Evolutionary conservation across 495 filamentous ascomycete genomes (phyloP).

Genomic region (Hyaloscypha hepaticicola): DNA sequence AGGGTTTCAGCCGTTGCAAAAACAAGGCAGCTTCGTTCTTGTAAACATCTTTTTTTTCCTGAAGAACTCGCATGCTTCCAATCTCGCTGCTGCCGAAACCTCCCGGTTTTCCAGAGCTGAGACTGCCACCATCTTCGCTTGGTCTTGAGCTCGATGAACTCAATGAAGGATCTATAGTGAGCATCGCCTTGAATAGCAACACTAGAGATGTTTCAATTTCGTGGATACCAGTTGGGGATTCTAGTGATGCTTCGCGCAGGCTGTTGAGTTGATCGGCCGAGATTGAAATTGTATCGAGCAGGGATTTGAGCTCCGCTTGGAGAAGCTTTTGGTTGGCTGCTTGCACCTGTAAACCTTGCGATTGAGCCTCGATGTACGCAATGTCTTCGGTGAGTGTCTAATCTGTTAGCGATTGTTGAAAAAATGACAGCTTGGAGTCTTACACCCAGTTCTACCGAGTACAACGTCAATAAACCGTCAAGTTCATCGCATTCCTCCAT

Average conservation of each 20-base stretch:
- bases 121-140: slow-evolving; percentile 42
- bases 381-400: slow-evolving; percentile 94
- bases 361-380: slow-evolving; percentile 94
- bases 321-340: slow-evolving; percentile 95
- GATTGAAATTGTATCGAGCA: slow-evolving; percentile 86
- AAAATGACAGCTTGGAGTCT: slow-evolving; percentile 36
- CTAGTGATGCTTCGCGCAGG: slow-evolving; percentile 71
- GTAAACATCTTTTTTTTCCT: slow-evolving; percentile 90
- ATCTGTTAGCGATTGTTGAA: slow-evolving; percentile 37
- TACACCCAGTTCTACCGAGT: slow-evolving; percentile 90
- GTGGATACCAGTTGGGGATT: slow-evolving; percentile 64
- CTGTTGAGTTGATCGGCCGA: slow-evolving; percentile 69
- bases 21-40: slow-evolving; percentile 67
- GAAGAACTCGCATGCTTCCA: slow-evolving; percentile 86
- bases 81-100: slow-evolving; percentile 76
- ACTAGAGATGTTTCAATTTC: slow-evolving; percentile 74
- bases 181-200: slow-evolving; percentile 90
- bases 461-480: slow-evolving; percentile 88
- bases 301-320: slow-evolving; percentile 76
- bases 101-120: slow-evolving; percentile 43
- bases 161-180: slow-evolving; percentile 77
- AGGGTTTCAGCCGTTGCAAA: slow-evolving; percentile 72
- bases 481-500: slow-evolving; percentile 94
- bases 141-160: slow-evolving; percentile 28
- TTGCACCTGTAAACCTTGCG: slow-evolving; percentile 93